Evolutionary conservation across 768 basidiomycete species (phyloP).

Genomic region (Agaricus blazei): DNA sequence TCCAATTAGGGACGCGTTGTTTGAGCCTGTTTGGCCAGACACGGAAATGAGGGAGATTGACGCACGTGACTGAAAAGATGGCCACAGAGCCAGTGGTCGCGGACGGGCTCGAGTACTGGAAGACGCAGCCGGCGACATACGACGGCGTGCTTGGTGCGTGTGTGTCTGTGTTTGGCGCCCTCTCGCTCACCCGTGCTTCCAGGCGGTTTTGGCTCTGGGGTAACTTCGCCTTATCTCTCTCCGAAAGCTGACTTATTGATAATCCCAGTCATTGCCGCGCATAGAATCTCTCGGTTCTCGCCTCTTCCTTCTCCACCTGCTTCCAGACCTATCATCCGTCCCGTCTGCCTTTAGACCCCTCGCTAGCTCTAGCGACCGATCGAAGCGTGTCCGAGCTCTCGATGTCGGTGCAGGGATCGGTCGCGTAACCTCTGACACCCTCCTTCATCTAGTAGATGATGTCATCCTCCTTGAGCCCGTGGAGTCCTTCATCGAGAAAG

Average conservation of each 20-base stretch:
- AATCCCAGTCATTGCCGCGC: constrained; percentile 72
- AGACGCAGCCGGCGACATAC: constrained; percentile 68
- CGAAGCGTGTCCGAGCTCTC: constrained; percentile 52
- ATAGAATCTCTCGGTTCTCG: constrained; percentile 89
- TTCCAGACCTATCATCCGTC: constrained; percentile 76
- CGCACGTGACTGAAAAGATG: constrained; percentile 17
- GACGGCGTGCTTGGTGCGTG: constrained; percentile 72
- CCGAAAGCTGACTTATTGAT: constrained; percentile 5
- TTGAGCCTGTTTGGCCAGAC: constrained; percentile 29
- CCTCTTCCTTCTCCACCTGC: constrained; percentile 76
- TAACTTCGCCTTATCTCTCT: constrained; percentile 31
- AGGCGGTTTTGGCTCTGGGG: constrained; percentile 47
- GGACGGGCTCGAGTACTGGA: constrained; percentile 87
- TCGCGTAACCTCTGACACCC: constrained; percentile 81
- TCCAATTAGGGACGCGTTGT: constrained; percentile 34
- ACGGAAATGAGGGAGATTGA: constrained; percentile 17
- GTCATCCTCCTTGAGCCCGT: constrained; percentile 92
- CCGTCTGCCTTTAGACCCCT: constrained; percentile 65
- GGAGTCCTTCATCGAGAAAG: constrained; percentile 68
- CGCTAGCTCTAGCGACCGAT: constrained; percentile 22
- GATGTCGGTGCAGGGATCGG: constrained; percentile 96
- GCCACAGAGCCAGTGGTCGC: constrained; percentile 47
- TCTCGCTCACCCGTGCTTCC: background rate
- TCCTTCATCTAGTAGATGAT: constrained; percentile 83
- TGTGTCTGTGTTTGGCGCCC: no score